Conservation (phyloP, 345 rosid genomes). For the Dovyalis caffra region DNA sequence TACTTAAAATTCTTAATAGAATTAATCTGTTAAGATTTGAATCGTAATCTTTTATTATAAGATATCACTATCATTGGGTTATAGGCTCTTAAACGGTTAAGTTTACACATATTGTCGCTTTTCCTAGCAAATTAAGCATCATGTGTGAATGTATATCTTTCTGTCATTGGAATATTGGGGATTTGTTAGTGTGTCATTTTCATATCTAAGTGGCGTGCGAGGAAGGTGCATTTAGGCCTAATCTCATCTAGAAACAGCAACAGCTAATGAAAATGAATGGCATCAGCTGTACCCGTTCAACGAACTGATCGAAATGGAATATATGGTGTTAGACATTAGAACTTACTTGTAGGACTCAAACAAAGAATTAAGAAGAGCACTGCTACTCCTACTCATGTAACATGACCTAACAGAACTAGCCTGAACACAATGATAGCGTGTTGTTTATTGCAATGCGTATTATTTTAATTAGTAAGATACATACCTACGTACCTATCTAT, state of each 20-base stretch:
- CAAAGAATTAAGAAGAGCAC: not conserved
- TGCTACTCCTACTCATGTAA: not conserved
- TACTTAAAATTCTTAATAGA: too few species aligned
- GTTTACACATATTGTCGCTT: too few species aligned
- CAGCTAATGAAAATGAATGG: not conserved
- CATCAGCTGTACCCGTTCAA: not conserved
- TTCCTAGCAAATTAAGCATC: too few species aligned
- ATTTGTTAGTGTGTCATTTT: constrained; percentile 22
- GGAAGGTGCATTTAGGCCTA: not conserved
- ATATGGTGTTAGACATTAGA: not conserved
- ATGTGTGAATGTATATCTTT: too few species aligned
- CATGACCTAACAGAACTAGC: not conserved
- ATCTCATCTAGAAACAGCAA: not conserved
- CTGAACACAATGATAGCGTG: not conserved
- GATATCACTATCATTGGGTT: too few species aligned
- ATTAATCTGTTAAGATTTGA: too few species aligned
- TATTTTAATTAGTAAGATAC: not conserved
- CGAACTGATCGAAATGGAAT: not conserved
- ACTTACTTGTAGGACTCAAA: not conserved
- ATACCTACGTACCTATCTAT: too few species aligned
- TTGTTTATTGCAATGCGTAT: not conserved
- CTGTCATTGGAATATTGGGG: not conserved
- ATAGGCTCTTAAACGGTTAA: too few species aligned
- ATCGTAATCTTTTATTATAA: too few species aligned
- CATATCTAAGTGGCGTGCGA: not conserved